phyloP scores from a whole-genome alignment of 2,329 filamentous ascomycete genomes.

The Talaromyces sp. region DNA sequence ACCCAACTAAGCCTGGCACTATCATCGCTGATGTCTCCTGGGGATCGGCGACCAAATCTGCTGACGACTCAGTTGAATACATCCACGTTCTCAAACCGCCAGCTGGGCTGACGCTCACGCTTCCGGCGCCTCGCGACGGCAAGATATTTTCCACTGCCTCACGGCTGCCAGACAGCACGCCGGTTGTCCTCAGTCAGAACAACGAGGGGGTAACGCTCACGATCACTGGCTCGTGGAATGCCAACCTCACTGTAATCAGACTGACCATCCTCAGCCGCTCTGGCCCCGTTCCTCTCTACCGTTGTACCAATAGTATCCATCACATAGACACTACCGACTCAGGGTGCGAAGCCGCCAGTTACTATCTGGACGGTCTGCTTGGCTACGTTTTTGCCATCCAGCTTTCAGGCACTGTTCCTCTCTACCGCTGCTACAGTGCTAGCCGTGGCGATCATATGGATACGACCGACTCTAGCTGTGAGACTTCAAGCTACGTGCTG shows the following conservation, averaged over 20 bases:
- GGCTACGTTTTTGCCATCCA: constrained; percentile 1
- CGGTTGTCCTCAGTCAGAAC: constrained; percentile 2
- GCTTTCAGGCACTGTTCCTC: not conserved
- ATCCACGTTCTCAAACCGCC: constrained; percentile 13
- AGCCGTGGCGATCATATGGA: constrained; percentile 1
- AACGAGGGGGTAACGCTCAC: constrained; percentile 3
- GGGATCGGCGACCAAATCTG: constrained; percentile 8
- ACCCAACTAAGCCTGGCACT: constrained; percentile 5
- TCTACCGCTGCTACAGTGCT: constrained; percentile 9
- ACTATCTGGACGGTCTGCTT: not conserved
- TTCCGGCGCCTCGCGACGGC: constrained; percentile 9
- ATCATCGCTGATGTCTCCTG: constrained; percentile 1
- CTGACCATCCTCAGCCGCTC: constrained; percentile 2
- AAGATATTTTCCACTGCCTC: constrained; percentile 2
- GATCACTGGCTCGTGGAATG: constrained; percentile 6
- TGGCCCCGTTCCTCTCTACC: constrained; percentile 8
- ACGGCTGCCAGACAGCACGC: constrained; percentile 1
- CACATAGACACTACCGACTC: constrained; percentile 3
- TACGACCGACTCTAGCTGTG: constrained; percentile 3
- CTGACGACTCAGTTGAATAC: constrained; percentile 1
- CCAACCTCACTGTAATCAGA: constrained; percentile 9
- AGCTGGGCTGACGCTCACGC: not conserved
- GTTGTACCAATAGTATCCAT: not conserved
- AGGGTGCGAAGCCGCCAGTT: not conserved
- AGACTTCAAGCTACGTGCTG: not conserved